These are phyloP conservation scores for Dalbergia oliveri DNA, from an alignment of 306 rosid species.

Conservation along the genomic window DNA sequence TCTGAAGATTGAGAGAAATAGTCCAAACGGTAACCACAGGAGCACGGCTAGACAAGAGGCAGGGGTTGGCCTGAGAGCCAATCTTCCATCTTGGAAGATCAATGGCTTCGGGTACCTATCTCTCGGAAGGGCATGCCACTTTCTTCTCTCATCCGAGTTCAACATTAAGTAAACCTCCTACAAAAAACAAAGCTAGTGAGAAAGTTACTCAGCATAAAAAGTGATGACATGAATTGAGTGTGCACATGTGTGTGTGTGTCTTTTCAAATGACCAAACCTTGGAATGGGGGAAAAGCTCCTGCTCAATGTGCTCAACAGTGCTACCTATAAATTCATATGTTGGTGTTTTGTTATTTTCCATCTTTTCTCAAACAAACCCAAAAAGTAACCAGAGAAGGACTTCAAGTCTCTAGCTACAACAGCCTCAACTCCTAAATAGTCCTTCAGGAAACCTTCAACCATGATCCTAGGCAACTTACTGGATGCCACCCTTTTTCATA, in stretches of 20 bases:
- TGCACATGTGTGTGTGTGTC: neutral
- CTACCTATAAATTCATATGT: constrained; percentile 41
- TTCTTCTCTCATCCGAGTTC: constrained; percentile 63
- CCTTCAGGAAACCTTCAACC: constrained; percentile 72
- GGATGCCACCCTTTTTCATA: constrained; percentile 56
- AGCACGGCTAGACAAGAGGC: constrained; percentile 57
- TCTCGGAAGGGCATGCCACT: constrained; percentile 62
- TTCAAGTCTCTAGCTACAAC: constrained; percentile 69
- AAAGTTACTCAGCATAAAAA: neutral
- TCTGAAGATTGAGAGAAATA: constrained; percentile 57
- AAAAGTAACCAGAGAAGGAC: constrained; percentile 62
- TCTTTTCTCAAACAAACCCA: constrained; percentile 63
- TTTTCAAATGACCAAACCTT: constrained; percentile 50
- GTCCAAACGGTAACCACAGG: constrained; percentile 73
- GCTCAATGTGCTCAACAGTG: constrained; percentile 48
- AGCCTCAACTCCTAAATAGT: constrained; percentile 62
- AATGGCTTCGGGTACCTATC: constrained; percentile 63
- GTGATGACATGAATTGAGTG: neutral
- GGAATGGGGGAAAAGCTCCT: constrained; percentile 55
- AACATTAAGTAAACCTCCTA: constrained; percentile 59
- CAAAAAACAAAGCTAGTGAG: constrained; percentile 3
- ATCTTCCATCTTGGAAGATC: constrained; percentile 85
- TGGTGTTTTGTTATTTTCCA: neutral
- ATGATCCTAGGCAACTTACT: constrained; percentile 71
- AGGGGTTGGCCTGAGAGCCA: constrained; percentile 69